Evolutionary conservation across 2,329 filamentous ascomycete species (phyloP), one percentile per base, ranked within the genome.

Genomic region (Fusarium subtropicale): DNA sequence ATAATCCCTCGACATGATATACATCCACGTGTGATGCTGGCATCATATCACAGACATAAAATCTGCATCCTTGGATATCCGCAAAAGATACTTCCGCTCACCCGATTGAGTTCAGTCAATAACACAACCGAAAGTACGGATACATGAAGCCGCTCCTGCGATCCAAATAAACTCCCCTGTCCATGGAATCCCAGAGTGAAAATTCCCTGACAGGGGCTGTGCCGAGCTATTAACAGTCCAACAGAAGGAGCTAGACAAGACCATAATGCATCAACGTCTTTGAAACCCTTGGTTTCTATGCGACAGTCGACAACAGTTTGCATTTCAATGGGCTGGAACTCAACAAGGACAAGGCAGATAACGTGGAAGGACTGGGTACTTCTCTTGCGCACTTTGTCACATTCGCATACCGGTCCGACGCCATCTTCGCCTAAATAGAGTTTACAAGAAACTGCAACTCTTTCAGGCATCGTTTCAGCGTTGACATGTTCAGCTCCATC

Each of bases 241-340:
- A 28, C 63, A 16, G 28, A 33, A 46, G 39, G 24, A 64, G 26
- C 24, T 45, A 4, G 61, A 63, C 11, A 38, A 51, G 39, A 31
- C 64, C 22, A 30, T 6, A 3, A 26, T 46, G 12, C n/a, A 24
- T n/a, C 39, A 26, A 34, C 0, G 10, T 51, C 12, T 10, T 41
- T 8, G 46, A 20, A 20, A 51, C 58, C 12, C 45, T 51, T 1
- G 18, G 30, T 3, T n/a, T n/a, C 11, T 38, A 28, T 11, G 3
- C n/a, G 20, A 52, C 13, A 20, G 2, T 22, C 8, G 22, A 12
- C 12, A 36, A n/a, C 1, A 46, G 3, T 33, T 28, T 1, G 30
- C 11, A 2, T 47, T 15, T 7, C 39, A 52, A 22, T 59, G 30
- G 30, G 22, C 64, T 24, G 60, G 39, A 8, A 41, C 16, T 24